A percentile compares a stretch with the other conserved stretches of the same genome.
These are phyloP conservation scores for Arthrobotrys iridis DNA, from an alignment of 2,329 filamentous ascomycete genomes.

Conservation along the genomic window DNA sequence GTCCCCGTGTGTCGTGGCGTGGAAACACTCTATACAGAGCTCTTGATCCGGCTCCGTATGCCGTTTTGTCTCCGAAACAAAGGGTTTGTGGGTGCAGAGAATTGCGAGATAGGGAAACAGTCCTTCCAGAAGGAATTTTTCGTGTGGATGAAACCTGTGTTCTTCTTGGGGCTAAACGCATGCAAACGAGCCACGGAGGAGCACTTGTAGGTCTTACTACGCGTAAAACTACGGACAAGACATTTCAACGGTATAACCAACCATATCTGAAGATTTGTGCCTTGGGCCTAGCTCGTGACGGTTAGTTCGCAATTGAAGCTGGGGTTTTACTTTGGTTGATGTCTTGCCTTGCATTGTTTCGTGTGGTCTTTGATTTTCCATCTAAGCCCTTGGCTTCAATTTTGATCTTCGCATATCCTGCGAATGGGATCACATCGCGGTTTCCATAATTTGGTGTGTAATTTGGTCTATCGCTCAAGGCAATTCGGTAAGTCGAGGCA, in stretches of 20 bases:
- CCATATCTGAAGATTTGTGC: conserved; percentile 1
- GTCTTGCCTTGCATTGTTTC: conserved; percentile 53
- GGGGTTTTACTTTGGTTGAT: conserved; percentile 14
- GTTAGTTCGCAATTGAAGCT: conserved; percentile 22
- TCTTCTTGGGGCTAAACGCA: conserved; percentile 3
- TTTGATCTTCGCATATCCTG: background rate
- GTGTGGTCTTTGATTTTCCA: conserved; percentile 44
- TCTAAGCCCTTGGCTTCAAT: conserved; percentile 4
- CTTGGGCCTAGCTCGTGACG: conserved; percentile 6
- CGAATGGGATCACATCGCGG: conserved; percentile 43
- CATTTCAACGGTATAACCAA: conserved; percentile 15
- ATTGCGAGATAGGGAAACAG: conserved; percentile 45
- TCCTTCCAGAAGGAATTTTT: conserved; percentile 34
- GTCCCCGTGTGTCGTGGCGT: conserved; percentile 13
- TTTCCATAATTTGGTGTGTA: background rate
- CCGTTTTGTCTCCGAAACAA: conserved; percentile 27
- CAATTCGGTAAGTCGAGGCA: conserved; percentile 48
- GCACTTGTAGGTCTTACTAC: conserved; percentile 44
- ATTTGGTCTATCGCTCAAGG: conserved; percentile 5
- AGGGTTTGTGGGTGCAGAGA: conserved; percentile 1
- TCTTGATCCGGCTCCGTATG: conserved; percentile 45
- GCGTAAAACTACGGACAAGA: conserved; percentile 29
- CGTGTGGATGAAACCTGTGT: conserved; percentile 17
- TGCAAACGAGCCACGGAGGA: conserved; percentile 16
- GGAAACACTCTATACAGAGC: conserved; percentile 38